Evolutionary conservation across 441 rosid species (phyloP).

Genomic region (Monsonia emarginata): DNA sequence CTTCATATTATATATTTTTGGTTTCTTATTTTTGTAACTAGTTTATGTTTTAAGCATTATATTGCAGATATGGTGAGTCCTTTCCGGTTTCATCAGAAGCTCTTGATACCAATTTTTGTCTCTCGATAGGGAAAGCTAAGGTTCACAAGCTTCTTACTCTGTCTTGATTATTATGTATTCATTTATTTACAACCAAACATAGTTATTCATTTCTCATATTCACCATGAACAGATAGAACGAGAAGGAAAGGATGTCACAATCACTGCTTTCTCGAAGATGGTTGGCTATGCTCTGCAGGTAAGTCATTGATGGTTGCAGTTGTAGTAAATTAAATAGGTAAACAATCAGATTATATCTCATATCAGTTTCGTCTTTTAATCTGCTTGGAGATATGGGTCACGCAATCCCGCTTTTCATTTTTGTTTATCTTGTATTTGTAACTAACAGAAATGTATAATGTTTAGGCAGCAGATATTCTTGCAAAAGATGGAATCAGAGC

Average conservation of each 20-base stretch:
- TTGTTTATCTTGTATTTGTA: too few species aligned
- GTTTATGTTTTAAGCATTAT: too few species aligned
- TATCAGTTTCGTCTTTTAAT: too few species aligned
- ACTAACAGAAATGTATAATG: neutral
- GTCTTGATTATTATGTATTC: neutral
- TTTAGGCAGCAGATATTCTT: slow-evolving; percentile 83
- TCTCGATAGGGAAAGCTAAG: slow-evolving; percentile 93
- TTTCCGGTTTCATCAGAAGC: slow-evolving; percentile 83
- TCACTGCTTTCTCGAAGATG: slow-evolving; percentile 76
- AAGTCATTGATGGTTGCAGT: neutral
- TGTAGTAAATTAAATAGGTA: too few species aligned
- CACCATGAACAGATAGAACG: slow-evolving; percentile 60
- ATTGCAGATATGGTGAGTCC: slow-evolving; percentile 87
- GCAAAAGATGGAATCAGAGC: slow-evolving; percentile 81
- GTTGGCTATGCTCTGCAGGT: slow-evolving; percentile 83
- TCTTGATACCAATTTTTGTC: slow-evolving; percentile 87
- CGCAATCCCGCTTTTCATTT: too few species aligned
- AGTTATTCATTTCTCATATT: slow-evolving; percentile 7
- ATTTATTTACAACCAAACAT: slow-evolving; percentile 12
- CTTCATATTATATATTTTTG: neutral
- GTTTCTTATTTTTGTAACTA: too few species aligned
- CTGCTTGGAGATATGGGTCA: too few species aligned
- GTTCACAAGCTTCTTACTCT: slow-evolving; percentile 21
- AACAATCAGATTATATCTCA: too few species aligned
- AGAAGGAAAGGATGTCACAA: slow-evolving; percentile 91